Conservation (phyloP, 2,329 filamentous ascomycete genomes). For the Amylocarpus encephaloides region DNA sequence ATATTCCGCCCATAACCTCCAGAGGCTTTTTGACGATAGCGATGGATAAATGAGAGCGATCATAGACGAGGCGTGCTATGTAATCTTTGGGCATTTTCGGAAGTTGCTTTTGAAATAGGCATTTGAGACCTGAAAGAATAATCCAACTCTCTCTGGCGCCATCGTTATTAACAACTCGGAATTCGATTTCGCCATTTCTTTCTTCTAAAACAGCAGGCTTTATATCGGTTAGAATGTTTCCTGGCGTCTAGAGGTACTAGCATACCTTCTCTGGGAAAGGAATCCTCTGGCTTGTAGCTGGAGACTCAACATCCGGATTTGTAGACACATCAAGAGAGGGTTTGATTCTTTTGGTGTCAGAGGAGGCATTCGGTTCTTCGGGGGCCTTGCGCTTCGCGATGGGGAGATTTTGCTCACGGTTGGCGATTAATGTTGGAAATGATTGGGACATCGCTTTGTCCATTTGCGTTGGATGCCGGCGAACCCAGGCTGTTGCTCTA, state of each 20-base stretch:
- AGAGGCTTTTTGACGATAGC: conserved; percentile 95
- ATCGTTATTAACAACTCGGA: conserved; percentile 96
- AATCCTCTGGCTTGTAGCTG: conserved; percentile 4
- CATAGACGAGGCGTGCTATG: conserved; percentile 93
- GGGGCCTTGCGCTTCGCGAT: conserved; percentile 3
- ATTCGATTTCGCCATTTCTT: conserved; percentile 89
- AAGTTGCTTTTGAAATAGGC: conserved; percentile 96
- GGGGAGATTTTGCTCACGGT: conserved; percentile 5
- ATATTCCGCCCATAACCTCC: conserved; percentile 91
- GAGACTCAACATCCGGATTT: not conserved
- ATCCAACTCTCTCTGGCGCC: conserved; percentile 80
- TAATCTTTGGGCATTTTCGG: conserved; percentile 99
- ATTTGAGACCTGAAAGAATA: conserved; percentile 90
- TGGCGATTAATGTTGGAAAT: no score
- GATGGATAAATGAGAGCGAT: conserved; percentile 90
- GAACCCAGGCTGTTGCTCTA: no score
- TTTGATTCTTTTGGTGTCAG: conserved; percentile 3
- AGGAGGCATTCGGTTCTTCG: conserved; percentile 1
- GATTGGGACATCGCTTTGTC: no score
- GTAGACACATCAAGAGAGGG: conserved; percentile 1
- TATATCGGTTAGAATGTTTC: conserved; percentile 9
- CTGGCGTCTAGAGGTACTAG: conserved; percentile 3
- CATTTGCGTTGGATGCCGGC: no score
- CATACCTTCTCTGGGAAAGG: conserved; percentile 8
- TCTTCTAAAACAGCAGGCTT: conserved; percentile 89